phyloP scores from a whole-genome alignment of 1,284 basidiomycete species.

The Puccinia horiana region DNA sequence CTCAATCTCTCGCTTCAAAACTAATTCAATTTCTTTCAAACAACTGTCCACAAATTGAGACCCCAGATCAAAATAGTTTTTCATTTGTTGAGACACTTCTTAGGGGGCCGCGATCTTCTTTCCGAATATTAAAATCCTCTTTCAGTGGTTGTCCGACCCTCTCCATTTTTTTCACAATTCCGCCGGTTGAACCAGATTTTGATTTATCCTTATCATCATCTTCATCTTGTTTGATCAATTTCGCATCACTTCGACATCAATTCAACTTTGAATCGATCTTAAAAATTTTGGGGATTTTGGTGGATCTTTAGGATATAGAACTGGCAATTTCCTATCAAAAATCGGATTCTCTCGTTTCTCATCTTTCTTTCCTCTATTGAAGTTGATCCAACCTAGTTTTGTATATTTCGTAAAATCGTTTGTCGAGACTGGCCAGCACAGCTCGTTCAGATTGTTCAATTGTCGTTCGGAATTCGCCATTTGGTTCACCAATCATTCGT shows the following conservation, averaged over 20 bases:
- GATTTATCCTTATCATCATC: background rate
- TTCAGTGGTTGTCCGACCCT: background rate
- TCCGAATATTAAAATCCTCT: conserved; percentile 23
- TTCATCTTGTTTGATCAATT: background rate
- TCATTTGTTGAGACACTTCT: background rate
- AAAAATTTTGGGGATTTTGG: conserved; percentile 18
- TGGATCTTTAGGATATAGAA: conserved; percentile 1
- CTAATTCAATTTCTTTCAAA: background rate
- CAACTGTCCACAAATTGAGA: background rate
- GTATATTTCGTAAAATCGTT: conserved; percentile 20
- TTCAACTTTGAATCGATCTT: conserved; percentile 25
- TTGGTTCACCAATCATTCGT: background rate
- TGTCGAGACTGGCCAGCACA: background rate
- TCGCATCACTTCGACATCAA: too few relatives aligned
- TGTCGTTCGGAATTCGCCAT: background rate
- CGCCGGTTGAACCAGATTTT: too few relatives aligned
- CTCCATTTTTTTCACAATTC: conserved; percentile 15
- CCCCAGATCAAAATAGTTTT: background rate
- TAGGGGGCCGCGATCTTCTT: background rate
- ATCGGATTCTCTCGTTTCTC: conserved; percentile 5
- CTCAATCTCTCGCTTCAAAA: conserved; percentile 2
- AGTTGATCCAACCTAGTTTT: conserved; percentile 23
- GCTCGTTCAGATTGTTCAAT: background rate
- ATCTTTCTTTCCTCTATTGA: background rate
- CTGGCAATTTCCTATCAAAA: conserved; percentile 10